A percentile compares a stretch with the other conserved stretches of the same genome.
Conservation (phyloP, 345 rosid genomes). For the Gossypium rotundifolium region DNA sequence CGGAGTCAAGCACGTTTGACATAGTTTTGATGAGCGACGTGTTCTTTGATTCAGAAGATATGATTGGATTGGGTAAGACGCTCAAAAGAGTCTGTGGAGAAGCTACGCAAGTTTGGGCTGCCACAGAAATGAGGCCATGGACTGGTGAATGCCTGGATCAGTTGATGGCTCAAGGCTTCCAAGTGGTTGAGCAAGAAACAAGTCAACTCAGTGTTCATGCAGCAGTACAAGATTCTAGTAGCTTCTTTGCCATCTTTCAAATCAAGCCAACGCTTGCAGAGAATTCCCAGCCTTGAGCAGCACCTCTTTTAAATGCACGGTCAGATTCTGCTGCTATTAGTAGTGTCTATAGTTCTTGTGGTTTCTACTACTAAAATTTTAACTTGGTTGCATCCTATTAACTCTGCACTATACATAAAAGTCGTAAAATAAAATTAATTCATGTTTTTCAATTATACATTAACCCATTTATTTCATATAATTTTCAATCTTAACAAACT, state of each 20-base stretch:
- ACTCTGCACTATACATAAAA: too few relatives aligned
- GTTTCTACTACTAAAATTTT: too few relatives aligned
- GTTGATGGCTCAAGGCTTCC: constrained; percentile 25
- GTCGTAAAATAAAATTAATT: too few relatives aligned
- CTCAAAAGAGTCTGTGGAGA: constrained; percentile 15
- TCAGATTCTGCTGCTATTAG: too few relatives aligned
- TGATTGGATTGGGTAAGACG: constrained; percentile 24
- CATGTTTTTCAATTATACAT: too few relatives aligned
- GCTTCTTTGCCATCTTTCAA: constrained; percentile 4
- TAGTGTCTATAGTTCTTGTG: too few relatives aligned
- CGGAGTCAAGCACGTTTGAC: constrained; percentile 16
- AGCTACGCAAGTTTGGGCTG: constrained; percentile 18
- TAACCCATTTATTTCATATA: too few relatives aligned
- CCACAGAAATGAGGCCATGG: constrained; percentile 25
- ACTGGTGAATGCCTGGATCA: constrained; percentile 24
- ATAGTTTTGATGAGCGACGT: constrained; percentile 36
- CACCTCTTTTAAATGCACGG: not conserved
- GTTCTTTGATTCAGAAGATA: constrained; percentile 24
- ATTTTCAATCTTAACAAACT: too few relatives aligned
- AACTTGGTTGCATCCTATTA: too few relatives aligned
- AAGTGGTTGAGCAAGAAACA: constrained; percentile 15
- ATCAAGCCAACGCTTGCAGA: not conserved
- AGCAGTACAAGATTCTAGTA: not conserved
- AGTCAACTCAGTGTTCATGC: not conserved
- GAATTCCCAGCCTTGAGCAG: not conserved